A percentile compares a stretch with the other conserved stretches of the same genome.
These are phyloP conservation scores for Meripilus lineatus DNA, from an alignment of 1,284 basidiomycete species.

Conservation along the genomic window DNA sequence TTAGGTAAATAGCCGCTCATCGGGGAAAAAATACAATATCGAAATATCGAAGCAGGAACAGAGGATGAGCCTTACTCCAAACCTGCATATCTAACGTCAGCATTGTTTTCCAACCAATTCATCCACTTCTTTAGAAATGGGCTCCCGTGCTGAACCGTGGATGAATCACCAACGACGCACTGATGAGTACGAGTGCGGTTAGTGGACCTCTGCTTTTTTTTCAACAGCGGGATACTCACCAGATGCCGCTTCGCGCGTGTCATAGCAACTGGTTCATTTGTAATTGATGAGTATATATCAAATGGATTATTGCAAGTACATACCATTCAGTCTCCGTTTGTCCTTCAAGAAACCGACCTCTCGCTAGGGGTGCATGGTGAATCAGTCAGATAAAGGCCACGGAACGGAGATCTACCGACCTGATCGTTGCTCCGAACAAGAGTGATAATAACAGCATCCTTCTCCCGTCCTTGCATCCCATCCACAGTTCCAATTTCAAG, in stretches of 20 bases:
- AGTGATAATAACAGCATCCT: constrained; percentile 85
- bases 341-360: constrained; percentile 93
- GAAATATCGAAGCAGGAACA: no score
- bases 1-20: background rate
- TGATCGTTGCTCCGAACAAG: constrained; percentile 86
- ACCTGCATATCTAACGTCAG: constrained; percentile 83
- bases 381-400: constrained; percentile 6
- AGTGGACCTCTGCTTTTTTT: background rate
- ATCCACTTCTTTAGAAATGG: constrained; percentile 86
- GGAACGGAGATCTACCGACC: no score
- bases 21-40: no score
- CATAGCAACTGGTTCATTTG: constrained; percentile 92
- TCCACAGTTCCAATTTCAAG: constrained; percentile 91
- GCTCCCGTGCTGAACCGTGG: constrained; percentile 81
- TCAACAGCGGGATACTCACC: constrained; percentile 45
- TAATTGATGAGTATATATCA: constrained; percentile 1
- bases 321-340: constrained; percentile 84
- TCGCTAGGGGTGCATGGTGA: no score
- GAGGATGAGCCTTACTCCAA: no score
- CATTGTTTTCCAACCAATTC: constrained; percentile 83
- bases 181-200: constrained; percentile 27
- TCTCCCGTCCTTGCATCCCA: constrained; percentile 91
- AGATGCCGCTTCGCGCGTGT: constrained; percentile 88
- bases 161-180: constrained; percentile 90
- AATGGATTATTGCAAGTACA: constrained; percentile 13